Base-by-base conservation (phyloP, 768 basidiomycete genomes). In the Trametes elegans region DNA sequence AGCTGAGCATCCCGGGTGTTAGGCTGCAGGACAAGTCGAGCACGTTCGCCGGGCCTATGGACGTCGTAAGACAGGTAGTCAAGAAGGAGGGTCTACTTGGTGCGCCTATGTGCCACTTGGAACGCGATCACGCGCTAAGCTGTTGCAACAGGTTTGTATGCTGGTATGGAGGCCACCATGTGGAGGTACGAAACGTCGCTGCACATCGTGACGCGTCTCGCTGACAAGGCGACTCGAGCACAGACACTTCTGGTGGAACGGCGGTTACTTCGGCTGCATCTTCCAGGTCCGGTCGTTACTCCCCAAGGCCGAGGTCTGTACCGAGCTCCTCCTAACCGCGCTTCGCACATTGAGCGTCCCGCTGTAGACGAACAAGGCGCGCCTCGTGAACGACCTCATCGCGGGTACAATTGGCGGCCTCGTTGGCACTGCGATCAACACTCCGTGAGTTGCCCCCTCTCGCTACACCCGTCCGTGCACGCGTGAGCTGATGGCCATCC, bases 111-210 rank as follows among this genome's bases (percentile, higher is more conserved):
- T 11, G 3, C 13, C 1, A 4, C 19, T 5, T 13, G 9, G 2
- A 2, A 9, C 14, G 21, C 3, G 9, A 3, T 4, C 28, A 40
- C 32, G 26, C 23, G 16, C 4, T 19, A 46, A 35, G 21, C 1
- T 18, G 21, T 19, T 8, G 21, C 1, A 9, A 19, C 38, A 62
- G 63, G 65, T 18, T 72, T 98, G 23, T 98, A 98, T 66, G 84
- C 84, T 21, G 95, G 97, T 31, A 95, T 98, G 89, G 97, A 98
- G 68, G 83, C 93, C 11, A 98, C 96, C 2, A 96, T 98, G 74
- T 98, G 96, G 96, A 82, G 95, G 91, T 90, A 51, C 31, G 73
- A 19, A 28, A n/a, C 48, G 39, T n/a, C 41, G 36, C 38, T 24
- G 24, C 19, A 16, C 31, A 27, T 28, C 42, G 31, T 32, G 7